Evolutionary conservation across 495 filamentous ascomycete genomes (phyloP).

Genomic region (Elasticomyces elasticus): DNA sequence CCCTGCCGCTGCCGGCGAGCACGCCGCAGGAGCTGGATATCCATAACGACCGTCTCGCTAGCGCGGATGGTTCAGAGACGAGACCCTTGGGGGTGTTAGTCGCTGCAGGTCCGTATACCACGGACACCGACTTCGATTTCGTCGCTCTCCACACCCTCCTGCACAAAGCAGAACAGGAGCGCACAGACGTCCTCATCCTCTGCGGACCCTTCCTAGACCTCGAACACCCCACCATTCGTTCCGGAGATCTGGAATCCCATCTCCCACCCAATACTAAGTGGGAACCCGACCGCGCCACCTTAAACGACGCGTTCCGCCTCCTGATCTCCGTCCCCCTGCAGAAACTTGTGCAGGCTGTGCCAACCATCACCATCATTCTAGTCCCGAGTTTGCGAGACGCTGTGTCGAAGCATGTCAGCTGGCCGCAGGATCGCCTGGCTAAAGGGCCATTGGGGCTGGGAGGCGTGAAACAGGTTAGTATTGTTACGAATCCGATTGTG

Average conservation of each 20-base stretch:
- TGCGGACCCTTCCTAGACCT: slow-evolving; percentile 81
- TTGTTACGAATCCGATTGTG: slow-evolving; percentile 82
- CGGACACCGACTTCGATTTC: slow-evolving; percentile 82
- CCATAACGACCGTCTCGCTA: slow-evolving; percentile 55
- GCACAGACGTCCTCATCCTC: slow-evolving; percentile 71
- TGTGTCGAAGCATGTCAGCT: slow-evolving; percentile 70
- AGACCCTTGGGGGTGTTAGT: slow-evolving; percentile 63
- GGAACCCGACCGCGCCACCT: slow-evolving; percentile 65
- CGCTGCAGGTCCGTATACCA: slow-evolving; percentile 79
- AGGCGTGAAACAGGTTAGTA: slow-evolving; percentile 60
- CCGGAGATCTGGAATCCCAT: slow-evolving; percentile 67
- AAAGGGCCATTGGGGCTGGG: slow-evolving; percentile 62
- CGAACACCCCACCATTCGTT: slow-evolving; percentile 80
- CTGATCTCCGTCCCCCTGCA: slow-evolving; percentile 59
- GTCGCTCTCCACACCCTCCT: slow-evolving; percentile 76
- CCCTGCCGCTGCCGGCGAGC: slow-evolving; percentile 59
- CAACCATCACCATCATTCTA: slow-evolving; percentile 68
- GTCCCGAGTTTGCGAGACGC: slow-evolving; percentile 82
- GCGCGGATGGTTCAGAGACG: slow-evolving; percentile 42
- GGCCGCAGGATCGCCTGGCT: slow-evolving; percentile 75
- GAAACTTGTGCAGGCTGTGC: slow-evolving; percentile 54
- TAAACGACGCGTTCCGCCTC: slow-evolving; percentile 74
- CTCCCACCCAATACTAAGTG: slow-evolving; percentile 60
- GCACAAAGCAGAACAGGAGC: slow-evolving; percentile 58
- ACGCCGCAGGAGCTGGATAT: slow-evolving; percentile 47